Percentiles rank a stretch among this genome's conserved stretches.
Evolutionary conservation across 495 filamentous ascomycete genomes (phyloP).

Genomic region (Penicillium argentinense): DNA sequence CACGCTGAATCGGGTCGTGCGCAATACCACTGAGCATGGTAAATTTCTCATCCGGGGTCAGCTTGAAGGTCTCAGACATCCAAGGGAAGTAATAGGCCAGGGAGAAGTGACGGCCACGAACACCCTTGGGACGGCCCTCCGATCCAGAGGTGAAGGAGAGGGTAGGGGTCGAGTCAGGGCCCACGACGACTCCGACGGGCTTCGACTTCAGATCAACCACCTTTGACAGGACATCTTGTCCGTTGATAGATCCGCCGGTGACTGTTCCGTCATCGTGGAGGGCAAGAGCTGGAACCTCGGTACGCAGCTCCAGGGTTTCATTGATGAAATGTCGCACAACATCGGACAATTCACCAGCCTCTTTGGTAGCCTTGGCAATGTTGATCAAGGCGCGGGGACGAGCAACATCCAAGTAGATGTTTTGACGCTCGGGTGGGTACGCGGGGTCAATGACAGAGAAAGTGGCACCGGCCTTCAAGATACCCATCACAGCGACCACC

Average conservation of each 20-base stretch:
- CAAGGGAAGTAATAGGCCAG: constrained; percentile 86
- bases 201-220: constrained; percentile 52
- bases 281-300: constrained; percentile 74
- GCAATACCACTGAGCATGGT: constrained; percentile 82
- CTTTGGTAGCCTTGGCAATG: constrained; percentile 75
- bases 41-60: constrained; percentile 74
- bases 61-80: constrained; percentile 83
- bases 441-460: constrained; percentile 76
- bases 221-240: constrained; percentile 64
- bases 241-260: constrained; percentile 62
- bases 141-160: constrained; percentile 83
- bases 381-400: constrained; percentile 75
- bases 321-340: constrained; percentile 74
- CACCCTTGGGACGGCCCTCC: constrained; percentile 85
- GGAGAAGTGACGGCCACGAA: constrained; percentile 84
- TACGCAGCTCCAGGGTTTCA: constrained; percentile 68
- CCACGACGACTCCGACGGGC: constrained; percentile 74
- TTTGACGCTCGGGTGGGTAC: constrained; percentile 86
- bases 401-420: constrained; percentile 88
- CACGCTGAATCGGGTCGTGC: constrained; percentile 88
- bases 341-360: constrained; percentile 68
- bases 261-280: constrained; percentile 75
- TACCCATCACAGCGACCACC: constrained; percentile 54
- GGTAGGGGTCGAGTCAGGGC: constrained; percentile 84
- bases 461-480: constrained; percentile 51